Conservation (phyloP, 106 monocot species). For the Allium sativum region DNA sequence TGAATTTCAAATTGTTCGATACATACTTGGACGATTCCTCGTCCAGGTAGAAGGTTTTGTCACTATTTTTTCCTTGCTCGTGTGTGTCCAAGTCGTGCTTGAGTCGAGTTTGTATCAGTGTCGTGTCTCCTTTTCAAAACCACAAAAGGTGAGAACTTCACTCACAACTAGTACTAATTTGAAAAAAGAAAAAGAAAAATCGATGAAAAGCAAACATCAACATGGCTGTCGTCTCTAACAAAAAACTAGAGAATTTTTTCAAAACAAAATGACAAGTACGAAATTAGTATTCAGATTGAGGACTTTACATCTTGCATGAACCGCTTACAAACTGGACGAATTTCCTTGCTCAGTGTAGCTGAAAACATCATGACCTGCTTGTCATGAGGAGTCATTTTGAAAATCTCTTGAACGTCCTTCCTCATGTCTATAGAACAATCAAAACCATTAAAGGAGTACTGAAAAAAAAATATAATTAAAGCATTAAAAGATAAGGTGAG, state of each 20-base stretch:
- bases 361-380: conserved; percentile 99
- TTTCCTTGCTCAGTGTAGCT: conserved; percentile 99
- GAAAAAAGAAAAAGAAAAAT: neutral
- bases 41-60: too few relatives aligned
- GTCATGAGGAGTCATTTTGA: conserved; percentile 99
- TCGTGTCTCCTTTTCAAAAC: too few relatives aligned
- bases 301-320: conserved; percentile 99
- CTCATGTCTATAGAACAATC: conserved; percentile 81
- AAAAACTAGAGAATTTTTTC: neutral
- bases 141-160: neutral
- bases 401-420: conserved; percentile 98
- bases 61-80: too few relatives aligned
- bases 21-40: too few relatives aligned
- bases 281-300: neutral
- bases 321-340: conserved; percentile 95
- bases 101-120: too few relatives aligned
- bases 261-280: conserved; percentile 12
- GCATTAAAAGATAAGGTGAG: too few relatives aligned
- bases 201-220: neutral
- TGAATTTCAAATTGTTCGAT: too few relatives aligned
- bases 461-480: neutral
- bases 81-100: too few relatives aligned
- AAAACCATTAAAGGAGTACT: conserved; percentile 7
- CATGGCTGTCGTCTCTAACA: neutral
- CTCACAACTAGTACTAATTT: too few relatives aligned